These are phyloP conservation scores for Microthlaspi erraticum DNA, from an alignment of 345 rosid genomes.

Conservation along the genomic window DNA sequence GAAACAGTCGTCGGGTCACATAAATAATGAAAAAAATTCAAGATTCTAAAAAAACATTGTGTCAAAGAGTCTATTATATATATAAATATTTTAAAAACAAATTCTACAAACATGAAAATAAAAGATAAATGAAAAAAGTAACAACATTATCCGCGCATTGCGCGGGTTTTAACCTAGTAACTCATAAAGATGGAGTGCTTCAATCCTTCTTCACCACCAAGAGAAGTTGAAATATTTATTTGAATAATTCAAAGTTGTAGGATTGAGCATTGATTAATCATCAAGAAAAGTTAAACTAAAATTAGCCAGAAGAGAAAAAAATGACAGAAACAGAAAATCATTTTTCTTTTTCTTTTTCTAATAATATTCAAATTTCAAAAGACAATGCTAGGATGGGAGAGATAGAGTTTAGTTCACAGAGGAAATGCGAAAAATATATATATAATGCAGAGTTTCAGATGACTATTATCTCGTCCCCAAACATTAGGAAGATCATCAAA, in stretches of 20 bases:
- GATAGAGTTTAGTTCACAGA: slow-evolving; percentile 17
- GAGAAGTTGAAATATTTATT: background rate
- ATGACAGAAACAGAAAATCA: slow-evolving; percentile 1
- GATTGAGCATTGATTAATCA: background rate
- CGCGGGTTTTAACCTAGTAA: too few relatives aligned
- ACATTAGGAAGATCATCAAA: slow-evolving; percentile 27
- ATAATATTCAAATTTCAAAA: background rate
- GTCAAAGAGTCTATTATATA: too few relatives aligned
- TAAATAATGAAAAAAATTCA: too few relatives aligned
- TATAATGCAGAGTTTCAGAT: slow-evolving; percentile 3
- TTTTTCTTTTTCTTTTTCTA: background rate
- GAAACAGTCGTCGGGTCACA: too few relatives aligned
- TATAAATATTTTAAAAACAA: too few relatives aligned
- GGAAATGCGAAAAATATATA: background rate
- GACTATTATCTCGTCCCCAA: slow-evolving; percentile 24
- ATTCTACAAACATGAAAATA: too few relatives aligned
- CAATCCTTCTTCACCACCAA: background rate
- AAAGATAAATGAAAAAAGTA: too few relatives aligned
- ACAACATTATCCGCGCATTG: too few relatives aligned
- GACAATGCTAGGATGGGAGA: background rate
- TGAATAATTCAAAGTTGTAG: background rate
- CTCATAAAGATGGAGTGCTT: slow-evolving; percentile 8
- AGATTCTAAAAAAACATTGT: too few relatives aligned
- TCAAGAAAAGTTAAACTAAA: background rate
- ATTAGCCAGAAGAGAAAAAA: background rate